Percentiles rank a stretch among this genome's conserved stretches.
Evolutionary conservation across 257 asterid genomes (phyloP).

Genomic region (Penstemon eatonii): DNA sequence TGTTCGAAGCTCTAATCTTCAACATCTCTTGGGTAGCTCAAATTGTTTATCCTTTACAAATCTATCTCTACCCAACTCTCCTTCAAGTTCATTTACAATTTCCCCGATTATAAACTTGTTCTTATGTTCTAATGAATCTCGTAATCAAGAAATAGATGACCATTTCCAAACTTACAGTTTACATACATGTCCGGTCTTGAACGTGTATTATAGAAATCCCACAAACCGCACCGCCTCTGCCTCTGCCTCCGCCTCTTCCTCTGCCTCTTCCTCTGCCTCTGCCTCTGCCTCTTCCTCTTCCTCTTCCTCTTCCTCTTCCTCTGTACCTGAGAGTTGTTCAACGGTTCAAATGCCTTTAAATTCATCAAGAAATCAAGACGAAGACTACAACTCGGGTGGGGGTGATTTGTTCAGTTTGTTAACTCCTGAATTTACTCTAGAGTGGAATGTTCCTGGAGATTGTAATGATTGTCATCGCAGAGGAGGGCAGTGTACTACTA

Average conservation of each 20-base stretch:
- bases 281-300: too few relatives aligned
- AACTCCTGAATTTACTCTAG: constrained; percentile 20
- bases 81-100: constrained; percentile 24
- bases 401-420: constrained; percentile 14
- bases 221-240: too few relatives aligned
- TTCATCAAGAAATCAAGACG: too few relatives aligned
- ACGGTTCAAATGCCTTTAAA: constrained; percentile 29
- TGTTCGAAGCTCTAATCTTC: background rate
- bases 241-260: too few relatives aligned
- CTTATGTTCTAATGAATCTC: background rate
- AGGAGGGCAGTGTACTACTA: constrained; percentile 38
- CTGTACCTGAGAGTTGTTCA: constrained; percentile 4
- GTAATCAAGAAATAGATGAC: too few relatives aligned
- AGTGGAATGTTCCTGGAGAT: constrained; percentile 32
- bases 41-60: constrained; percentile 13
- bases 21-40: accelerated
- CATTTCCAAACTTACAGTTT: background rate
- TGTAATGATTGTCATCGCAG: constrained; percentile 29
- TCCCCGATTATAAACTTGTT: constrained; percentile 30
- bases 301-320: too few relatives aligned
- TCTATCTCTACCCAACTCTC: background rate
- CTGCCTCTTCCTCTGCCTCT: too few relatives aligned
- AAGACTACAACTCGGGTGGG: background rate
- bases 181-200: background rate
- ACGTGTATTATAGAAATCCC: constrained; percentile 18